Base-by-base conservation (phyloP, 2,329 filamentous ascomycete genomes). In the Albifimbria verrucaria region DNA sequence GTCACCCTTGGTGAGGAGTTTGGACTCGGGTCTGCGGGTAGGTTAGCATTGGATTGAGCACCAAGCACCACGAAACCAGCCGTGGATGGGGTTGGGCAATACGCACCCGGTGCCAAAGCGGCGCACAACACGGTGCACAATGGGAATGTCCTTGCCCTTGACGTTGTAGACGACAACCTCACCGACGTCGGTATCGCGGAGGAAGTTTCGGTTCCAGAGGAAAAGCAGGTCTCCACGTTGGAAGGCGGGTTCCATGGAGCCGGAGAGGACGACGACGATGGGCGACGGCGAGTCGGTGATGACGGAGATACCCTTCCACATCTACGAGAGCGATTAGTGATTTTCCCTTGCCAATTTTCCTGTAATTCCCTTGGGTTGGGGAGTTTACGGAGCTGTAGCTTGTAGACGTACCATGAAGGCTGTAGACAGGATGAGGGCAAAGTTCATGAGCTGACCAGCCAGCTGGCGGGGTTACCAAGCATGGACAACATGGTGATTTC, bases 1-100 rank as follows among this genome's bases (percentile, higher is more conserved):
- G 75, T 99, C 94, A 60, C 94, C 94, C 75, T 99, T 99, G 28
- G 94, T 99, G 52, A 99, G 82, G 20, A 99, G 83, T 66, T 90
- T 78, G n/a, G 83, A 82, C 49, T 78, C 70, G 9, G 77, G 72
- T 22, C 81, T 83, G 56, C 44, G 18, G 7, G 21, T 23, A 25
- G 25, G n/a, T n/a, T n/a, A n/a, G n/a, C n/a, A n/a, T n/a, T n/a
- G n/a, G n/a, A n/a, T n/a, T n/a, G n/a, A n/a, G n/a, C n/a, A n/a
- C n/a, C n/a, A n/a, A n/a, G n/a, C n/a, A n/a, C n/a, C n/a, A n/a
- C n/a, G n/a, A n/a, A n/a, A n/a, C n/a, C n/a, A n/a, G n/a, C n/a
- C 18, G 20, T 17, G 26, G 17, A 4, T n/a, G 22, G 24, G 9
- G 18, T 24, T 18, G 18, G 36, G 15, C 12, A 39, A 20, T 11